Conservation (phyloP, 139 green algal genomes). For the Tetratostichococcus sp. region DNA sequence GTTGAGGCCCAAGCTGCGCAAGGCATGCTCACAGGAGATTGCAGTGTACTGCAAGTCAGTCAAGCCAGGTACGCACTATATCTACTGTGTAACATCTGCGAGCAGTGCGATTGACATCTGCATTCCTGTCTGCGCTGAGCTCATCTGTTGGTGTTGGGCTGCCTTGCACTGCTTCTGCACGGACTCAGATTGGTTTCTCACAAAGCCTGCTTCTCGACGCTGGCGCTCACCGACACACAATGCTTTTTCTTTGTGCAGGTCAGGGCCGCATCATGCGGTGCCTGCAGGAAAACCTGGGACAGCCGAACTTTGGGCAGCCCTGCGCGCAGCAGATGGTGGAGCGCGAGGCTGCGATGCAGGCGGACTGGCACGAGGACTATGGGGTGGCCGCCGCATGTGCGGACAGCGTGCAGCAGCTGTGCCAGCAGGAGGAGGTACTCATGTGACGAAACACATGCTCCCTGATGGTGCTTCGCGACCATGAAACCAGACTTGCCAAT, state of each 20-base stretch:
- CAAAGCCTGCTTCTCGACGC: too few species aligned
- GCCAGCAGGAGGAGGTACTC: conserved; percentile 39
- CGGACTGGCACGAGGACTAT: conserved; percentile 75
- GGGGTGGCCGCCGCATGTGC: conserved; percentile 61
- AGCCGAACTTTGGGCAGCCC: conserved; percentile 59
- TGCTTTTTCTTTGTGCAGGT: conserved; percentile 15
- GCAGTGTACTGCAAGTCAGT: conserved; percentile 61
- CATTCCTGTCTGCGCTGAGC: background rate
- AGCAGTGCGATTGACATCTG: conserved; percentile 31
- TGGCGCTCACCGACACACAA: background rate
- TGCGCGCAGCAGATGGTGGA: conserved; percentile 54
- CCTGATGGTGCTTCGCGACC: too few species aligned
- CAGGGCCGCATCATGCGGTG: conserved; percentile 62
- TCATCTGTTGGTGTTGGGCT: too few species aligned
- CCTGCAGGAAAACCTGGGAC: conserved; percentile 65
- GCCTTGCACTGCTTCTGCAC: conserved; percentile 14
- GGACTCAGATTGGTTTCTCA: too few species aligned
- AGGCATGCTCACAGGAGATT: conserved; percentile 66
- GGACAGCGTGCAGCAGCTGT: conserved; percentile 47
- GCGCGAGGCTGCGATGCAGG: conserved; percentile 43
- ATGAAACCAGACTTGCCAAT: too few species aligned
- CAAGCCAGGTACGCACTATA: conserved; percentile 45
- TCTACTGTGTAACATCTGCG: too few species aligned
- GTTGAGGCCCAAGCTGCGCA: conserved; percentile 64
- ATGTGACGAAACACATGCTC: too few species aligned